Evolutionary conservation across 805 yeast species (phyloP).

Genomic region (Brettanomyces anomalus): DNA sequence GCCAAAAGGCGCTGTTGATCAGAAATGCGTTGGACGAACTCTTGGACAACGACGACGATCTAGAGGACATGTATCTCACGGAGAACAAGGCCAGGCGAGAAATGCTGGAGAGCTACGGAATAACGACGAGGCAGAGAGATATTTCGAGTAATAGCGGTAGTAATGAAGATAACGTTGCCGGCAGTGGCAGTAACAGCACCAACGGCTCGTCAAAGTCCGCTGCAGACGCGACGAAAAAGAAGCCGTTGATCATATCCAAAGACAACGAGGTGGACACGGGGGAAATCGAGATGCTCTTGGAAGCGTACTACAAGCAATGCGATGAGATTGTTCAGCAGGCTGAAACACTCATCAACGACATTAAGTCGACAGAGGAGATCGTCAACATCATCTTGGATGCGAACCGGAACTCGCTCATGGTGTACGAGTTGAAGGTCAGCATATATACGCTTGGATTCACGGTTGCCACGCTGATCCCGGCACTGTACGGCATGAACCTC

Average conservation of each 20-base stretch:
- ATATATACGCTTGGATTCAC: constrained; percentile 81
- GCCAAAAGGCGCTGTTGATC: constrained; percentile 67
- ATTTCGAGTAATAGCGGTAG: background rate
- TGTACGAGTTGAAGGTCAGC: constrained; percentile 73
- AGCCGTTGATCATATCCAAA: background rate
- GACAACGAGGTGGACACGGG: constrained; percentile 28
- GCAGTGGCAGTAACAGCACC: background rate
- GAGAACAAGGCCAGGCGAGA: constrained; percentile 23
- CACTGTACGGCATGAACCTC: constrained; percentile 83
- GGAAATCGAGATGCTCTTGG: constrained; percentile 80
- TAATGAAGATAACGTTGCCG: background rate
- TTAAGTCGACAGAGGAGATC: constrained; percentile 86
- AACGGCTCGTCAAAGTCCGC: background rate
- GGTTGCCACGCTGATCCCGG: constrained; percentile 77
- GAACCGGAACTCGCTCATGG: constrained; percentile 82
- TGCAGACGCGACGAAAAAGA: background rate
- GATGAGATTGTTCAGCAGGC: constrained; percentile 92
- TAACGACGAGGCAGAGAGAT: too few species aligned
- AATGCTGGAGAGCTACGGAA: constrained; percentile 5
- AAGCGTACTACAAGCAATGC: constrained; percentile 83
- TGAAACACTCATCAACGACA: constrained; percentile 72
- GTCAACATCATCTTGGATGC: constrained; percentile 88
- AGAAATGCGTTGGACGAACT: constrained; percentile 77
- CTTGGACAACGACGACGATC: constrained; percentile 78
- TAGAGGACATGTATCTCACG: constrained; percentile 69